phyloP scores from a whole-genome alignment of 1,284 basidiomycete species.

The Sporisorium graminicola region DNA sequence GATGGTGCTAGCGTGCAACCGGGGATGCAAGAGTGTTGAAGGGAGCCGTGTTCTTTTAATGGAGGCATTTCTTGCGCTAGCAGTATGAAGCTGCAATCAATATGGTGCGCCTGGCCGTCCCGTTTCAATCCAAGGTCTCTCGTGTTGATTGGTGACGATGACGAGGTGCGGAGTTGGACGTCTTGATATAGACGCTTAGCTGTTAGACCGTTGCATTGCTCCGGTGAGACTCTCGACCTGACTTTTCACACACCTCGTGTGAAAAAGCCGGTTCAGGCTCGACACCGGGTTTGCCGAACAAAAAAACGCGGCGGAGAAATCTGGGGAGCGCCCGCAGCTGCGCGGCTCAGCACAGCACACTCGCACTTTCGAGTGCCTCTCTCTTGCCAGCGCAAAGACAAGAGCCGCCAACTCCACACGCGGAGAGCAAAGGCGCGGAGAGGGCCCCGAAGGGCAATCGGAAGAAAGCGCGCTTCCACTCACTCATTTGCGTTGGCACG shows the following conservation, averaged over 20 bases:
- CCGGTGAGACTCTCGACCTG: not conserved
- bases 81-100: too few species aligned
- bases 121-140: not conserved
- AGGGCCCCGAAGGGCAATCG: not conserved
- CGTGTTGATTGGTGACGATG: not conserved
- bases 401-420: constrained; percentile 6
- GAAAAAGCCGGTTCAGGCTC: not conserved
- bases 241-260: not conserved
- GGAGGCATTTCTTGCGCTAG: too few species aligned
- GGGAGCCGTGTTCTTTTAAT: not conserved
- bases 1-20: too few species aligned
- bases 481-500: too few species aligned
- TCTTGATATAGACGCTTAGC: not conserved
- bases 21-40: not conserved
- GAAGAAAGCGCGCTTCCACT: not conserved
- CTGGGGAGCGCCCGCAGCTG: not conserved
- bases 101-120: too few species aligned
- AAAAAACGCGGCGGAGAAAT: not conserved
- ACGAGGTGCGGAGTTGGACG: not conserved
- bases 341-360: not conserved
- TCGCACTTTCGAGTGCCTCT: too few species aligned
- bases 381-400: not conserved
- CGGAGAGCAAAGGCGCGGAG: not conserved
- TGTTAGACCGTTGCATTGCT: not conserved
- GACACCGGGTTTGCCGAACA: not conserved